A percentile compares a stretch with the other conserved stretches of the same genome.
phyloP scores from a whole-genome alignment of 2,329 filamentous ascomycete genomes.

The Fusarium zealandicum region DNA sequence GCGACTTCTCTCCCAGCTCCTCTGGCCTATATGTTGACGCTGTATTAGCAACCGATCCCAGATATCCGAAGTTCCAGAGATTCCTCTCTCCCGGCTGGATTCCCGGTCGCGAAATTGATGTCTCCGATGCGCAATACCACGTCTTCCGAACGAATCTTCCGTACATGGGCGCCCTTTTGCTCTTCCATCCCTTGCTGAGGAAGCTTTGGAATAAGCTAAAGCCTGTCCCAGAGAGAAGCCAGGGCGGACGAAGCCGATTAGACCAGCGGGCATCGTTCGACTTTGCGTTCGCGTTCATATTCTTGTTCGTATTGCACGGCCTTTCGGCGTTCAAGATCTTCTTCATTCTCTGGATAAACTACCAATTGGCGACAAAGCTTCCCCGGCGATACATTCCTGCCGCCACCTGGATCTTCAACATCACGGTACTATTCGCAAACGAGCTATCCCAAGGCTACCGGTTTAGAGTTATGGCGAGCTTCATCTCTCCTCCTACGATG shows the following conservation, averaged over 20 bases:
- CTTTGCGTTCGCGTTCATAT: constrained; percentile 79
- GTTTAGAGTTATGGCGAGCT: constrained; percentile 67
- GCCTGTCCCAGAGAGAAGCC: constrained; percentile 46
- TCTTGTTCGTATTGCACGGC: constrained; percentile 82
- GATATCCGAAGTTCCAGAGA: constrained; percentile 76
- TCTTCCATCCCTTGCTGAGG: constrained; percentile 81
- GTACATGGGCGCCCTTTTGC: constrained; percentile 75
- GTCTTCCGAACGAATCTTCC: constrained; percentile 87
- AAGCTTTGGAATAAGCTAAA: constrained; percentile 69
- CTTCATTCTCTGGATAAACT: constrained; percentile 81
- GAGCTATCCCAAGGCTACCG: constrained; percentile 82
- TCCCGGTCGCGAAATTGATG: constrained; percentile 88
- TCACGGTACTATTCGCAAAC: constrained; percentile 86
- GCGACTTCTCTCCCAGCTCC: constrained; percentile 35
- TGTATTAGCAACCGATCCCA: constrained; percentile 74
- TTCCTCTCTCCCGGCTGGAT: constrained; percentile 87
- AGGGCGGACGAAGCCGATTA: constrained; percentile 63
- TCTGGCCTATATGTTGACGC: constrained; percentile 20
- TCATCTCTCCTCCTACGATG: constrained; percentile 51
- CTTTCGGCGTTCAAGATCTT: constrained; percentile 85
- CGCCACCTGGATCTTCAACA: constrained; percentile 89
- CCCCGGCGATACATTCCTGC: constrained; percentile 75
- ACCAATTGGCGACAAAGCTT: constrained; percentile 74
- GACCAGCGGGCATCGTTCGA: constrained; percentile 82
- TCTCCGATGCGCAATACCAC: constrained; percentile 87